Conservation (phyloP, 176 grass and related monocot genomes). For the Avena insularis region DNA sequence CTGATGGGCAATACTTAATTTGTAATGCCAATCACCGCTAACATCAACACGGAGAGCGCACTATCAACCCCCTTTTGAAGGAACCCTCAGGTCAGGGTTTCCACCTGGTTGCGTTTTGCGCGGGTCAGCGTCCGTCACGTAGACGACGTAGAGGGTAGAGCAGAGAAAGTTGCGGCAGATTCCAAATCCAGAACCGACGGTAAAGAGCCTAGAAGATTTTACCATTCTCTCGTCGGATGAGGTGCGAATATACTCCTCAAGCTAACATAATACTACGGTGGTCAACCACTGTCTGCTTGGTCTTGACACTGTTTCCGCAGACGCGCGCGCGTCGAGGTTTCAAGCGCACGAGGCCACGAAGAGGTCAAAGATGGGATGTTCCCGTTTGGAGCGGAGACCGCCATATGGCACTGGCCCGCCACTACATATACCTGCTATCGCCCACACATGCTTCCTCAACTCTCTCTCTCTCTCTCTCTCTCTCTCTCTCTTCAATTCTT, state of each 20-base stretch:
- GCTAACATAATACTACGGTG: not conserved
- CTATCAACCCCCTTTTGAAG: not conserved
- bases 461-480: not conserved
- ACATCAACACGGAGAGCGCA: not conserved
- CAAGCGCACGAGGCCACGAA: constrained; percentile 13
- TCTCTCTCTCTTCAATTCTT: not conserved
- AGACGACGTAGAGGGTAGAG: not conserved
- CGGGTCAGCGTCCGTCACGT: not conserved
- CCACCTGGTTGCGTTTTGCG: not conserved
- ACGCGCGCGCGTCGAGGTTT: not conserved
- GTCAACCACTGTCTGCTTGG: not conserved
- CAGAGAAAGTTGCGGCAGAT: too few relatives aligned
- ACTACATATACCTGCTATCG: constrained; percentile 12
- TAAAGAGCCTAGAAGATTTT: too few relatives aligned
- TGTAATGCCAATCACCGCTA: not conserved
- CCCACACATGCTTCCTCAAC: not conserved
- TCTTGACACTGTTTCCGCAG: not conserved
- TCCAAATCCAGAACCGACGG: too few relatives aligned
- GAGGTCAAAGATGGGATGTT: constrained; percentile 24
- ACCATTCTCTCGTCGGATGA: too few relatives aligned
- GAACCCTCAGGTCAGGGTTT: not conserved
- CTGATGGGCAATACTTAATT: not conserved
- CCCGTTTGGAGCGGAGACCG: too few relatives aligned
- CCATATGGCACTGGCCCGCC: not conserved
- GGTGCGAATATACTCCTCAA: too few relatives aligned